Conservation (phyloP, 2,329 filamentous ascomycete genomes). For the Microdochium nivale region DNA sequence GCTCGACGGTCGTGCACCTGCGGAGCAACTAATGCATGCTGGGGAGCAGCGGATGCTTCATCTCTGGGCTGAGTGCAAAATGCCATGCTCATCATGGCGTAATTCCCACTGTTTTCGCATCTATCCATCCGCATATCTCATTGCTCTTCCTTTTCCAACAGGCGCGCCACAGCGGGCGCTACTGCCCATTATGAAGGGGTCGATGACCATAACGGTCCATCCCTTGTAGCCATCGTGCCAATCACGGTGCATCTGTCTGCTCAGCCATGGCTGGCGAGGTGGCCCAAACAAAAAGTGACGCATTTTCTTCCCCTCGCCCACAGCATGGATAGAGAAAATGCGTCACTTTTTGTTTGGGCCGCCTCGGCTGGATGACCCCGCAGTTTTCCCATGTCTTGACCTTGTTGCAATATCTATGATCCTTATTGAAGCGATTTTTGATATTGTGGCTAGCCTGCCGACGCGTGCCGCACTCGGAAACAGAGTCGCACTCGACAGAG, state of each 20-base stretch:
- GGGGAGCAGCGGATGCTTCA: background rate
- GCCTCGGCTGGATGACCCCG: too few relatives aligned
- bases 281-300: too few relatives aligned
- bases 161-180: background rate
- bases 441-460: too few relatives aligned
- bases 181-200: background rate
- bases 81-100: background rate
- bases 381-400: too few relatives aligned
- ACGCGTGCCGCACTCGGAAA: too few relatives aligned
- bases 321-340: too few relatives aligned
- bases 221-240: background rate
- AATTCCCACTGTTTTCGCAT: background rate
- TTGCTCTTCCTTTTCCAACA: background rate
- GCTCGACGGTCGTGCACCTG: too few relatives aligned
- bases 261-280: background rate
- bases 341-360: too few relatives aligned
- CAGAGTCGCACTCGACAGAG: too few relatives aligned
- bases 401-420: too few relatives aligned
- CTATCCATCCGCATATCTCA: background rate
- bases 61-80: background rate
- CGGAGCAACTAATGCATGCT: background rate
- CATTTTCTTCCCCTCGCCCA: too few relatives aligned
- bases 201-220: background rate
- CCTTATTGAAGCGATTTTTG: too few relatives aligned
- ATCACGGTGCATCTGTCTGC: background rate